Evolutionary conservation across 1,284 basidiomycete genomes (phyloP).

Genomic region (Malassezia caprae): DNA sequence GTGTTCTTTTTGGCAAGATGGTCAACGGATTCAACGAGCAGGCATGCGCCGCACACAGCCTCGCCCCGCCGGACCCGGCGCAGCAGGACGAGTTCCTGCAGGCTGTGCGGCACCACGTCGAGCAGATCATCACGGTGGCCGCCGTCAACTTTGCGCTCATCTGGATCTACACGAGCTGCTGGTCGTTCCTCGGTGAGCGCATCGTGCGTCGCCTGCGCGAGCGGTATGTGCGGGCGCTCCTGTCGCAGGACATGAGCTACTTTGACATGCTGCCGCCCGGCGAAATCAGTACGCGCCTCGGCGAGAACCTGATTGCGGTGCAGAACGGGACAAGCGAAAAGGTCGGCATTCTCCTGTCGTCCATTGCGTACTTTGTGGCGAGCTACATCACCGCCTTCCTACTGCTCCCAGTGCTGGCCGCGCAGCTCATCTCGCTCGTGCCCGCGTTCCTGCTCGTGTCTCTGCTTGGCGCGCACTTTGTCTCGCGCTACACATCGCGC

Average conservation of each 20-base stretch:
- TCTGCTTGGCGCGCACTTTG: constrained; percentile 25
- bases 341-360: constrained; percentile 33
- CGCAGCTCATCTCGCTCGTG: constrained; percentile 26
- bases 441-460: constrained; percentile 30
- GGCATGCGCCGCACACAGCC: constrained; percentile 13
- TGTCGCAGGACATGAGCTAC: constrained; percentile 50
- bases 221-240: constrained; percentile 49
- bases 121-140: constrained; percentile 30
- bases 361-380: constrained; percentile 32
- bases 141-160: constrained; percentile 39
- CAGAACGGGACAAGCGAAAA: constrained; percentile 40
- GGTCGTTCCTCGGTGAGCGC: constrained; percentile 34
- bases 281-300: constrained; percentile 29
- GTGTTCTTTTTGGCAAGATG: constrained; percentile 35
- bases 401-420: constrained; percentile 29
- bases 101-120: constrained; percentile 29
- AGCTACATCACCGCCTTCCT: constrained; percentile 33
- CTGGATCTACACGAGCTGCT: constrained; percentile 38
- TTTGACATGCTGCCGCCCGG: constrained; percentile 35
- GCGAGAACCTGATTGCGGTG: constrained; percentile 29
- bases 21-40: constrained; percentile 35
- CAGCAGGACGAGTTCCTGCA: constrained; percentile 21
- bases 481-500: constrained; percentile 24
- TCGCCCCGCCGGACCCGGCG: constrained; percentile 8
- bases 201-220: constrained; percentile 44